phyloP scores from a whole-genome alignment of 257 asterid species.

The Thymus mandschuricus region DNA sequence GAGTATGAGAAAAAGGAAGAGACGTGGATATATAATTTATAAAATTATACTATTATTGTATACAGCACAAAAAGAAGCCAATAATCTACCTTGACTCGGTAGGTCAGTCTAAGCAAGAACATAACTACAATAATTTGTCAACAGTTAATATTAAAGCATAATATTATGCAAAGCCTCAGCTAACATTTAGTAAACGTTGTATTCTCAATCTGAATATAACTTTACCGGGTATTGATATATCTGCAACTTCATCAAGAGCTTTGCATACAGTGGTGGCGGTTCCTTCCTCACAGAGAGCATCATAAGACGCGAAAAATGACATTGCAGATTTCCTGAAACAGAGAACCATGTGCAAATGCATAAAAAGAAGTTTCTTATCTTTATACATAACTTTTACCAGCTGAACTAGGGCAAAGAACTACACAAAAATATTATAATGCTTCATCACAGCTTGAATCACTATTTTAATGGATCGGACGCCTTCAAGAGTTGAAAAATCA shows the following conservation, averaged over 20 bases:
- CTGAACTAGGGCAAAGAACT: background rate
- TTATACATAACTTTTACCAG: conserved; percentile 25
- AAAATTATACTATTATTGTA: background rate
- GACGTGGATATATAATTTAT: background rate
- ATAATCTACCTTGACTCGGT: conserved; percentile 7
- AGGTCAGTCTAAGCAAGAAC: conserved; percentile 28
- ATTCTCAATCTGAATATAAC: conserved; percentile 24
- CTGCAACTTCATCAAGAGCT: conserved; percentile 93
- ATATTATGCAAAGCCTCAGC: conserved; percentile 10
- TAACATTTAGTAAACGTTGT: conserved; percentile 11
- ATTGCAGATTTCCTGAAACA: conserved; percentile 82
- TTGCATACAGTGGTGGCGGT: conserved; percentile 86
- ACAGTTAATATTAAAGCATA: conserved; percentile 18
- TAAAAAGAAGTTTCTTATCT: conserved; percentile 16
- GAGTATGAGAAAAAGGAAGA: background rate
- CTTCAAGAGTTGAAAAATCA: background rate
- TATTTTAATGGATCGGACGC: background rate
- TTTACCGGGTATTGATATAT: conserved; percentile 85
- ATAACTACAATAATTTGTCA: conserved; percentile 19
- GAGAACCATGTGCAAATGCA: conserved; percentile 19
- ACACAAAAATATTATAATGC: background rate
- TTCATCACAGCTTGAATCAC: background rate
- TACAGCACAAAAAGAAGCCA: conserved; percentile 6
- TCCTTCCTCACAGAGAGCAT: conserved; percentile 98
- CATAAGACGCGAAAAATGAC: conserved; percentile 91